phyloP scores from a whole-genome alignment of 108 stramenopile species.

The Cyclotella atomus region DNA sequence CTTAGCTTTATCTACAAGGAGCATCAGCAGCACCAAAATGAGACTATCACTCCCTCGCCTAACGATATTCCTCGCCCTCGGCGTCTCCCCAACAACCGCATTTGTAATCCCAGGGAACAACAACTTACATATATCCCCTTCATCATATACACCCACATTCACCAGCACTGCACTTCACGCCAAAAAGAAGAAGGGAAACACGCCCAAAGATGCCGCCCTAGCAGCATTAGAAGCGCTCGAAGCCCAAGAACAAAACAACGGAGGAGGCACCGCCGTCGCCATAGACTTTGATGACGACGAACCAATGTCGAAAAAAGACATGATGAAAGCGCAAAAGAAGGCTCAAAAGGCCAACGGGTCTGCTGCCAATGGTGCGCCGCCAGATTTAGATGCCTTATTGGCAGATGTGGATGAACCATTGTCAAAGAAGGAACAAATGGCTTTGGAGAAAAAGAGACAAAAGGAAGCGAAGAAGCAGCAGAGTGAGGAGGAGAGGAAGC shows the following conservation, averaged over 20 bases:
- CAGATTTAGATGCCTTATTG: constrained; percentile 1
- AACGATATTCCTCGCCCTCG: constrained; percentile 23
- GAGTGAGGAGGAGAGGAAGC: constrained; percentile 29
- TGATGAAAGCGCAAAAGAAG: constrained; percentile 3
- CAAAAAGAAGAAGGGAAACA: constrained; percentile 64
- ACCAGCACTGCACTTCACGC: constrained; percentile 52
- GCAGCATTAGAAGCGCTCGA: constrained; percentile 67
- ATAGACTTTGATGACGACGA: constrained; percentile 15
- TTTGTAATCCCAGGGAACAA: background rate
- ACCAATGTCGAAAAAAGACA: background rate
- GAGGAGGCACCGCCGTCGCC: constrained; percentile 16
- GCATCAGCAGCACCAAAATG: constrained; percentile 13
- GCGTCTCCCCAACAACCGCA: constrained; percentile 1
- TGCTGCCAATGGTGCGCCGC: background rate
- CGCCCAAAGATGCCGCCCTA: constrained; percentile 62
- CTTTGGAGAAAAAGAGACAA: constrained; percentile 49
- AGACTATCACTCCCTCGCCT: constrained; percentile 22
- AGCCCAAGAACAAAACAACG: constrained; percentile 10
- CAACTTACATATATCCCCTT: background rate
- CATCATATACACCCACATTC: background rate
- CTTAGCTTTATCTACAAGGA: background rate
- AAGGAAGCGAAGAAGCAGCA: constrained; percentile 57
- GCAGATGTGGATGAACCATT: constrained; percentile 20
- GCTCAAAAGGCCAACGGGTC: background rate
- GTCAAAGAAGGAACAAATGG: constrained; percentile 53